These are phyloP conservation scores for Saccharomycopsis fodiens DNA, from an alignment of 805 yeast species.

Conservation along the genomic window DNA sequence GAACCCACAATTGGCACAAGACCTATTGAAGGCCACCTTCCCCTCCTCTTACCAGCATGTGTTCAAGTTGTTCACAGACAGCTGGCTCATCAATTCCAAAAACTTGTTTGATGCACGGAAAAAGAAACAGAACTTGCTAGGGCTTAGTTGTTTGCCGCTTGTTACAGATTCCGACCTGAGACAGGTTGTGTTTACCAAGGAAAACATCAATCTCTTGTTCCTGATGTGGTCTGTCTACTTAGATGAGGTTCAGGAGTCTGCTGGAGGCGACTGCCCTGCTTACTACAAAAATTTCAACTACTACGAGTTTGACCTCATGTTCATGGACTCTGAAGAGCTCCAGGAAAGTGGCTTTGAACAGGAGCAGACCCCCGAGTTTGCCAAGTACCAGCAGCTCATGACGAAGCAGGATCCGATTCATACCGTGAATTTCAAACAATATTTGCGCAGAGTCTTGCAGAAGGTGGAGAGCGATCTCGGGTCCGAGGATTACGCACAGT, in stretches of 20 bases:
- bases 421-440: conserved; percentile 40
- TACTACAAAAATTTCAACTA: conserved; percentile 39
- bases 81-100: conserved; percentile 21
- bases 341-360: conserved; percentile 26
- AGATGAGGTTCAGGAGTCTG: conserved; percentile 67
- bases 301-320: conserved; percentile 29
- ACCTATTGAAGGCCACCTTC: not conserved
- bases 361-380: conserved; percentile 34
- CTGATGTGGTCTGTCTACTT: conserved; percentile 45
- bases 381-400: conserved; percentile 33
- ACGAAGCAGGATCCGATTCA: conserved; percentile 45
- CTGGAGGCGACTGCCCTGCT: conserved; percentile 46
- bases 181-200: conserved; percentile 25
- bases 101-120: conserved; percentile 64
- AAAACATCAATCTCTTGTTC: conserved; percentile 24
- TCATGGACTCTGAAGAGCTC: conserved; percentile 22
- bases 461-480: conserved; percentile 26
- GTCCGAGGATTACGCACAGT: conserved; percentile 28
- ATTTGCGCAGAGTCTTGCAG: conserved; percentile 30
- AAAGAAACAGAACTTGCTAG: conserved; percentile 61
- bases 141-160: conserved; percentile 44
- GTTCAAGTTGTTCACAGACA: conserved; percentile 7
- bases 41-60: not conserved
- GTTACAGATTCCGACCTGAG: conserved; percentile 26
- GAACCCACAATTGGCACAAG: not conserved